A percentile compares a stretch with the other conserved stretches of the same genome.
These are phyloP conservation scores for Tritrichomonas musculus DNA, from an alignment of 208 protist genomes.

Conservation along the genomic window DNA sequence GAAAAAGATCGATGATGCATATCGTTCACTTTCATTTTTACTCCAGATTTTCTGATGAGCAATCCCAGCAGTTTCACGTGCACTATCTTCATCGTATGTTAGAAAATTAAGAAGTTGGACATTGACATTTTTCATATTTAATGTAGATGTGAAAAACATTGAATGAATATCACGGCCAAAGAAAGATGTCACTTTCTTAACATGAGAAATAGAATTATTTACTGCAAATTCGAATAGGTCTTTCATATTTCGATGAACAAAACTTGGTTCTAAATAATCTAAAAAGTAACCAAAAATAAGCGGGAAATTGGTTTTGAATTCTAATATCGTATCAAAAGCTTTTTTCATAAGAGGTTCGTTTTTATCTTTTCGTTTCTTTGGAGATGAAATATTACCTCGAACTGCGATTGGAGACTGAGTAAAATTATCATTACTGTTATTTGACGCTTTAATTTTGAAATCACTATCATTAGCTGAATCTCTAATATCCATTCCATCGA, in stretches of 20 bases:
- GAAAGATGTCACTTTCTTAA: neutral
- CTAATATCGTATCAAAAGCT: no score
- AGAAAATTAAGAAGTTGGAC: neutral
- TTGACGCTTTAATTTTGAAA: no score
- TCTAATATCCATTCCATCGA: no score
- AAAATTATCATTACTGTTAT: no score
- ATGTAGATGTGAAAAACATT: neutral
- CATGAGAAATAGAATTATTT: no score
- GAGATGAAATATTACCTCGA: no score
- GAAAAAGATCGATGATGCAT: neutral
- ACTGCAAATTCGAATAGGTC: neutral
- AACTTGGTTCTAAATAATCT: neutral
- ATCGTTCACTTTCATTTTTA: neutral
- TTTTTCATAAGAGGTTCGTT: no score
- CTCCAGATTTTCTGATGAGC: neutral
- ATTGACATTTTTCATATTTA: no score
- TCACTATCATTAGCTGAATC: no score
- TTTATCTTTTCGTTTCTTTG: no score
- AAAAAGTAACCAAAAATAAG: neutral
- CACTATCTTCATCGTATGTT: neutral
- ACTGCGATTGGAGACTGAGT: no score
- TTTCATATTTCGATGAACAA: neutral
- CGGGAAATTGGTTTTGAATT: no score
- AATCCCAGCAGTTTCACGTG: neutral
- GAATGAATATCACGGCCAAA: neutral